Base-by-base conservation (phyloP, 805 yeast species). In the Sugiyamaella lignohabitans region DNA sequence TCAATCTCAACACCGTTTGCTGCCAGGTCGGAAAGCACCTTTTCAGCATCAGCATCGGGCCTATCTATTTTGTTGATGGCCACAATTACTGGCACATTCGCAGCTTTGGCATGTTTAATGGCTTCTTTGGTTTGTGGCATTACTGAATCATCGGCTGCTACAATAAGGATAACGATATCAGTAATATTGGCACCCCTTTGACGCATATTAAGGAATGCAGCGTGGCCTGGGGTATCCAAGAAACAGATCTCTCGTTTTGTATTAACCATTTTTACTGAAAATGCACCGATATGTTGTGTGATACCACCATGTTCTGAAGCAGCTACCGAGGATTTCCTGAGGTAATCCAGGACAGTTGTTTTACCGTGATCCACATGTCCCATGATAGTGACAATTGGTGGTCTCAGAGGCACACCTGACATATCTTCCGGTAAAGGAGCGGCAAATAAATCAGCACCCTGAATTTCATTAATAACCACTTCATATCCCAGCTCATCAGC, bases 331-430 rank as follows among this genome's bases (percentile, higher is more conserved):
- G 96, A 84, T 54, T 86, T 87, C 39, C 98, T 73, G 57, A 93
- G 69, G 59, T 80, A 78, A 63, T 93, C 98, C 46, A 93, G 73
- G 50, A 93, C 82, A 0, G 98, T 91, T 1, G 98, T 93, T 63
- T 93, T 93, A 2, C 98, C 98, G 61, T 93, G 98, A 65, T 93
- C 98, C 24, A 93, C 98, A 64, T 93, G 98, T 2, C 98, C 98
- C 98, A 93, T 93, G 44, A 93, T 86, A 0, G 98, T 89, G 3
- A 93, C 97, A 20, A 93, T 83, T 0, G 98, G 98, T 0, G 98
- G 88, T 53, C 98, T 71, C 4, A 80, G 72, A 39, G 76, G 78
- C 52, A 83, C 62, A 19, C 65, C 59, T 4, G 67, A 65, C n/a
- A 62, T 59, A 23, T 73, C 73, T 1, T 67, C 71, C 0, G 85